Base-by-base conservation (phyloP, 345 rosid species). In the Hypericum androsaemum region DNA sequence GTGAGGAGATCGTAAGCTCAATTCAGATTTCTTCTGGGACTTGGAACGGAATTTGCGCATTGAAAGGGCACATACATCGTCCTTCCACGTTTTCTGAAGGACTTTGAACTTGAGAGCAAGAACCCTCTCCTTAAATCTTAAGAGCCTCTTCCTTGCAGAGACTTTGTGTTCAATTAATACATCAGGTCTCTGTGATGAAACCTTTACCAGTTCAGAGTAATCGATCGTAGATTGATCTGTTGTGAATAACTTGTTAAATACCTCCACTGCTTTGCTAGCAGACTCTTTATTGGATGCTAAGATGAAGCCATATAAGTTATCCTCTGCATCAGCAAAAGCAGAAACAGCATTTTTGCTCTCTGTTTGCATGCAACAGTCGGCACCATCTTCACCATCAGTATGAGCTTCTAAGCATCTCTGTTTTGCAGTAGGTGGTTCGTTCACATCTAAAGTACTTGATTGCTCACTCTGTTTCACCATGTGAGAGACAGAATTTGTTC, bases 81-180 rank as follows among this genome's bases (percentile, higher is more conserved):
- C 95, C 79, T 79, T 88, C 99, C 99, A 94, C 13, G 74, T 59
- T 57, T 75, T 81, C 60, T 74, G 79, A 68, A 81, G 75, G 15
- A 79, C 87, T 73, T 77, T 94, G 64, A 78, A 88, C 76, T 94
- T 83, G 38, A 88, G 84, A 17, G 76, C 67, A 41, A 83, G 61
- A 56, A 77, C 79, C 71, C 80, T 85, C 82, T 94, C 97, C 75
- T 85, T 80, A 50, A 80, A 79, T 70, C 70, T 81, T 46, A 72
- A 43, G 50, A 69, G 63, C 51, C 40, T 71, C 67, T 71, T 70
- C 72, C 71, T 80, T 56, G 14, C 61, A 6, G 61, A 67, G 70
- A 88, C 52, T 47, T 70, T 80, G 56, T 77, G 77, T 66, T 65
- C 62, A 36, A 86, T 60, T 15, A 52, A 63, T 3, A 68, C 53